phyloP scores from a whole-genome alignment of 2,329 filamentous ascomycete genomes.

The Penicillium nordicum region DNA sequence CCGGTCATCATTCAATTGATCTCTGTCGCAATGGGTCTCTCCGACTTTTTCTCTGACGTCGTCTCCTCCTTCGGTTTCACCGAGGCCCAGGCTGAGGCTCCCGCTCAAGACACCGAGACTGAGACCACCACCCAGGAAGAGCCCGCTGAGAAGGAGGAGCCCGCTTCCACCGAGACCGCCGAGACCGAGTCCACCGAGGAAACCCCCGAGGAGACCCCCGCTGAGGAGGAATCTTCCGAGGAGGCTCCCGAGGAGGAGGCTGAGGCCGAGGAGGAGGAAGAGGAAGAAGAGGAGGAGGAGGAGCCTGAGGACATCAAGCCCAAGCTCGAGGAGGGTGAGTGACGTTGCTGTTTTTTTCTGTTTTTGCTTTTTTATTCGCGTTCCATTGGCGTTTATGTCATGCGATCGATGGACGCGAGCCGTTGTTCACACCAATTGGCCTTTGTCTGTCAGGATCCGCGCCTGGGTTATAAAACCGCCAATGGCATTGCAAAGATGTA shows the following conservation, averaged over 20 bases:
- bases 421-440: slow-evolving; percentile 4
- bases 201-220: slow-evolving; percentile 47
- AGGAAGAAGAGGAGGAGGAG: slow-evolving; percentile 74
- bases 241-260: slow-evolving; percentile 52
- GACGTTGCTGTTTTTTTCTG: slow-evolving; percentile 5
- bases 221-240: slow-evolving; percentile 49
- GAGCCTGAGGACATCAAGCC: slow-evolving; percentile 84
- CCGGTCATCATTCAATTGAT: slow-evolving; percentile 34
- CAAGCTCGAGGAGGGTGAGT: slow-evolving; percentile 86
- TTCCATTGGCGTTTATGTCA: neutral
- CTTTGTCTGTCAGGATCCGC: slow-evolving; percentile 2
- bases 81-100: slow-evolving; percentile 60
- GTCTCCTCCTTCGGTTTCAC: slow-evolving; percentile 62
- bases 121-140: slow-evolving; percentile 44
- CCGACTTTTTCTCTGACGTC: slow-evolving; percentile 62
- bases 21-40: slow-evolving; percentile 56
- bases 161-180: slow-evolving; percentile 28
- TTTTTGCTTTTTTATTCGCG: neutral
- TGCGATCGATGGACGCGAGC: neutral
- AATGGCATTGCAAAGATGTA: slow-evolving; percentile 17
- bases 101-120: slow-evolving; percentile 50
- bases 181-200: slow-evolving; percentile 39
- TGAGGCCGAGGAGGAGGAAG: slow-evolving; percentile 62
- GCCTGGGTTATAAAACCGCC: slow-evolving; percentile 3
- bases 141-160: slow-evolving; percentile 38